Conservation (phyloP, 176 grass and related monocot genomes). For the Thalia dealbata region DNA sequence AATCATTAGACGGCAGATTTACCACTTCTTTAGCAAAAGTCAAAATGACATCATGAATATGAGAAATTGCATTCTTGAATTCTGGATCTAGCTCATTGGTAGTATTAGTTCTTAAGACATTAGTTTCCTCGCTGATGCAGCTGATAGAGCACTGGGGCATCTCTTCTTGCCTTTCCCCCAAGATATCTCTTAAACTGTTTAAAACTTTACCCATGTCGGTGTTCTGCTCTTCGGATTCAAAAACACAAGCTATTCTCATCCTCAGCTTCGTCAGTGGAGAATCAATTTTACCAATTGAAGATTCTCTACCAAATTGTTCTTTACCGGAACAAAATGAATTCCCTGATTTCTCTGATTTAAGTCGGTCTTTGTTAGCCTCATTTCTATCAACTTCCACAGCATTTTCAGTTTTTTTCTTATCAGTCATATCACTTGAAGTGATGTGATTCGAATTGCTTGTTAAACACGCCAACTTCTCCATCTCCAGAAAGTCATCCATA, state of each 20-base stretch:
- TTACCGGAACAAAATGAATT: slow-evolving; percentile 42
- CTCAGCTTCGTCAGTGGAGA: slow-evolving; percentile 46
- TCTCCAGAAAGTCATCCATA: slow-evolving; percentile 99
- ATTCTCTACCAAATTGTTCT: slow-evolving; percentile 24
- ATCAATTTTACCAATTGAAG: slow-evolving; percentile 5
- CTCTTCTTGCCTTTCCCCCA: slow-evolving; percentile 73
- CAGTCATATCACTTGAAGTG: slow-evolving; percentile 28
- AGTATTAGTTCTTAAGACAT: slow-evolving; percentile 21
- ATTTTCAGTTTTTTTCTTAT: slow-evolving; percentile 50
- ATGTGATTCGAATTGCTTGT: not conserved
- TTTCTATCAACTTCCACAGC: slow-evolving; percentile 28
- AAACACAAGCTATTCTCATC: slow-evolving; percentile 61
- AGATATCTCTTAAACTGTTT: slow-evolving; percentile 51
- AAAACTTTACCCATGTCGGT: slow-evolving; percentile 50
- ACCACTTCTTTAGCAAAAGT: slow-evolving; percentile 67
- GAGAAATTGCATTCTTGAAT: slow-evolving; percentile 55
- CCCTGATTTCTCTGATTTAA: slow-evolving; percentile 23
- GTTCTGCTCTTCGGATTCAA: slow-evolving; percentile 49
- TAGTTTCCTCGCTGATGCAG: slow-evolving; percentile 1
- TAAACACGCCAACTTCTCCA: slow-evolving; percentile 37
- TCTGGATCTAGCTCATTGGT: slow-evolving; percentile 40
- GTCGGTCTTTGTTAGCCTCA: slow-evolving; percentile 34
- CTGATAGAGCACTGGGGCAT: slow-evolving; percentile 10
- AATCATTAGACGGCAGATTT: slow-evolving; percentile 37
- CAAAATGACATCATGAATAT: slow-evolving; percentile 62